Evolutionary conservation across 2,329 filamentous ascomycete species (phyloP), one percentile per base, ranked within the genome.

Genomic region (Trichophyton mentagrophytes): DNA sequence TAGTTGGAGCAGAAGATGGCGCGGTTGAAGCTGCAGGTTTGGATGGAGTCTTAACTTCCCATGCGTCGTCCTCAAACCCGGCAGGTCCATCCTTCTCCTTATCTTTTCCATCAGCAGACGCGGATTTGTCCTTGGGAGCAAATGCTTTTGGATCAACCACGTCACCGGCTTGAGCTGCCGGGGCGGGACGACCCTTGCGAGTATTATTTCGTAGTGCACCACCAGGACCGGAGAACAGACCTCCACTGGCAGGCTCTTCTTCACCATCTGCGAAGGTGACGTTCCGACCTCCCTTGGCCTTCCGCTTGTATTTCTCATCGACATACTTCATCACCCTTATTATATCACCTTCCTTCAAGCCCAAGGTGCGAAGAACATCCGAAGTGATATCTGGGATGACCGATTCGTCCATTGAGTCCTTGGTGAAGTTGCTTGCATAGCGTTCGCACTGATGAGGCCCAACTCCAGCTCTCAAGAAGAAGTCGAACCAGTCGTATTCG

Each of bases 401-500:
- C 64, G 89, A 91, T 72, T 96, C 91, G 65, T 95, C 91, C 90
- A 99, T 97, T 25, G 91, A 93, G 70, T 99, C 93, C 69, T 86
- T 86, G 56, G 83, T 74, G 70, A 99, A 99, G 1, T 90, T 89
- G 69, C 90, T 88, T 1, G 91, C 86, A 70, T 99, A 99, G 60
- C 93, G 84, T 74, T 97, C 92, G 73, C 93, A 99, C 53, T 96
- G 85, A 62, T 95, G 89, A 57, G 92, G 89, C 51, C 90, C 87
- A 67, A 97, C 90, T 55, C 95, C 92, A 71, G 90, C 95, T 64
- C 86, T 85, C 46, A 99, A 78, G 79, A 99, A 99, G 77, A 99
- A 97, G 71, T 96, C 90, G 69, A 99, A 99, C 93, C 93, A 99
- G 72, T 99, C 93, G 71, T 97, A 95, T 56, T 93, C 86, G 0